Evolutionary conservation across 2,329 filamentous ascomycete species (phyloP), one percentile per base, ranked within the genome.

Genomic region (Grosmannia penicillata): DNA sequence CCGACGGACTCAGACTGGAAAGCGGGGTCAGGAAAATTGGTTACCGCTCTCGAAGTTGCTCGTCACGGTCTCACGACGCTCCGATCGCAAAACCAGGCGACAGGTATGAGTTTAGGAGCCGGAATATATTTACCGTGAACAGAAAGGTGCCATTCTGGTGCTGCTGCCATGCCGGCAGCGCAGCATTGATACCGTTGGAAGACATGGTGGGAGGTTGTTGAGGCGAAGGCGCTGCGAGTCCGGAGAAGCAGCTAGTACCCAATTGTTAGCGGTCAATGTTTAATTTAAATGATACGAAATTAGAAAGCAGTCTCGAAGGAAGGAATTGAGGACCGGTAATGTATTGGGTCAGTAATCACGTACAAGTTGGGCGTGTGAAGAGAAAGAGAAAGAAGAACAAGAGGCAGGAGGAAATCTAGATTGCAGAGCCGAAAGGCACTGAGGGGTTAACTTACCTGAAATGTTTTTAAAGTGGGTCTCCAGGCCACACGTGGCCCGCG

Each of bases 1-100:
- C 82, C 83, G 56, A 89, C 83, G 42, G 82, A 87, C 66, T 91
- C 83, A 62, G 82, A 91, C 74, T 78, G 46, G 8, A n/a, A 10
- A 15, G 21, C 18, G 7, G 25, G 8, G 27, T 23, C 21, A 38
- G 35, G 14, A 30, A 23, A 35, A n/a, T 5, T 10, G 8, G 6
- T 8, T 10, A 2, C 8, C 1, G 14, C 13, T 10, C 1, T 6
- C 8, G 14, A 14, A 19, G 17, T 17, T n/a, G n/a, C n/a, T n/a
- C n/a, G n/a, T n/a, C n/a, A n/a, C n/a, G n/a, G n/a, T n/a, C n/a
- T n/a, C n/a, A n/a, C n/a, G n/a, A n/a, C n/a, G n/a, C n/a, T n/a
- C n/a, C n/a, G n/a, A n/a, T n/a, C n/a, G n/a, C n/a, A n/a, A n/a
- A n/a, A n/a, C n/a, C n/a, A n/a, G n/a, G n/a, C n/a, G n/a, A n/a